phyloP scores from a whole-genome alignment of 257 asterid genomes.

The Datura wrightii region DNA sequence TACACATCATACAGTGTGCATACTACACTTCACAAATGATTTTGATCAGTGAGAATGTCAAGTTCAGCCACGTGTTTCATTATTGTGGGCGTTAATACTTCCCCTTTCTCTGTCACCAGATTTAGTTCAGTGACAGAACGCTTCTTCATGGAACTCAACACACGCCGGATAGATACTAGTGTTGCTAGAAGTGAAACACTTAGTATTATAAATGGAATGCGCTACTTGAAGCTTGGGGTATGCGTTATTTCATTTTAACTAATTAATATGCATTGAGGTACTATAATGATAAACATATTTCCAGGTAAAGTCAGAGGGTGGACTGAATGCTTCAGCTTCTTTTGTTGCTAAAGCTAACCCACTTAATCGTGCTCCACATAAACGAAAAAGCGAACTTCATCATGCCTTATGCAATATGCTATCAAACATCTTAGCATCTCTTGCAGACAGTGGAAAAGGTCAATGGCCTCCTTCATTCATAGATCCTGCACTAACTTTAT shows the following conservation, averaged over 20 bases:
- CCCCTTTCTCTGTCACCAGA: slow-evolving; percentile 46
- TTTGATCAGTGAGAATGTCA: slow-evolving; percentile 21
- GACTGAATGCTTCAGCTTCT: slow-evolving; percentile 97
- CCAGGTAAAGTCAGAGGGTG: slow-evolving; percentile 96
- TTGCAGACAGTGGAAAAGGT: slow-evolving; percentile 96
- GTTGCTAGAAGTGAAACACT: slow-evolving; percentile 97
- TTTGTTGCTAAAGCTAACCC: slow-evolving; percentile 99
- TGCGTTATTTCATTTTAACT: slow-evolving; percentile 42
- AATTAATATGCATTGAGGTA: slow-evolving; percentile 36
- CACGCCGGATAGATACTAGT: slow-evolving; percentile 92
- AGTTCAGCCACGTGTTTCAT: slow-evolving; percentile 24
- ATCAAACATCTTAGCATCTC: slow-evolving; percentile 92
- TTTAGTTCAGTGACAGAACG: slow-evolving; percentile 99
- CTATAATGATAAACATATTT: slow-evolving; percentile 40
- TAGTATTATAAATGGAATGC: slow-evolving; percentile 94
- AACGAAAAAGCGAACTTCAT: slow-evolving; percentile 96
- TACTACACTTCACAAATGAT: slow-evolving; percentile 18
- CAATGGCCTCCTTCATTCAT: slow-evolving; percentile 98
- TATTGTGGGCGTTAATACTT: neutral
- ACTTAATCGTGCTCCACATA: slow-evolving; percentile 91
- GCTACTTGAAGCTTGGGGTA: slow-evolving; percentile 99
- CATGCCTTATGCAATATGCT: slow-evolving; percentile 99
- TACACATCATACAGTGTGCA: slow-evolving; percentile 2
- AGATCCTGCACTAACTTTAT: slow-evolving; percentile 92
- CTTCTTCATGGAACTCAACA: slow-evolving; percentile 95